A percentile compares a stretch with the other conserved stretches of the same genome.
phyloP scores from a whole-genome alignment of 1,284 basidiomycete genomes.

The Cutaneotrichosporon mucoides region DNA sequence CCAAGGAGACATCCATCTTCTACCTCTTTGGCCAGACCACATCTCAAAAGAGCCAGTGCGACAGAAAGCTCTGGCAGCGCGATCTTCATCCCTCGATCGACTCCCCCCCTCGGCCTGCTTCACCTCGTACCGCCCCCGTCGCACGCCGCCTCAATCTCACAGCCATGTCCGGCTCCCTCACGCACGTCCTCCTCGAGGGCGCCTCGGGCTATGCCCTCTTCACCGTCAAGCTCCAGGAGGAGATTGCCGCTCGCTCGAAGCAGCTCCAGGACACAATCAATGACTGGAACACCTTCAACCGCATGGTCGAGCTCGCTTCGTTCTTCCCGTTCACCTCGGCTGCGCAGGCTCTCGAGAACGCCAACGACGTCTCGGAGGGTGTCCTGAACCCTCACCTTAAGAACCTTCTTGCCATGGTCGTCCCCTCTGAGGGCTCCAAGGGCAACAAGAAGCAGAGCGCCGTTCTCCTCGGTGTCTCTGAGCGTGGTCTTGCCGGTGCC shows the following conservation, averaged over 20 bases:
- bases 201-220: slow-evolving; percentile 95
- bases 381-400: slow-evolving; percentile 81
- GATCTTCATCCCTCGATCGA: no score
- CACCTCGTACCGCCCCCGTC: neutral
- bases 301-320: slow-evolving; percentile 88
- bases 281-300: slow-evolving; percentile 85
- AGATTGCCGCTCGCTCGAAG: slow-evolving; percentile 78
- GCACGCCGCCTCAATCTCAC: slow-evolving; percentile 1
- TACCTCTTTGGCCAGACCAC: neutral
- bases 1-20: neutral
- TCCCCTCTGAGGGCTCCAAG: slow-evolving; percentile 57
- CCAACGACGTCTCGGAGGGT: slow-evolving; percentile 97
- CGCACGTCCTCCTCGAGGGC: slow-evolving; percentile 91
- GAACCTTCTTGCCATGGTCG: slow-evolving; percentile 81
- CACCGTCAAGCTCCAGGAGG: slow-evolving; percentile 81
- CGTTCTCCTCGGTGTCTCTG: slow-evolving; percentile 78
- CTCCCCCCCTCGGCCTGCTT: neutral
- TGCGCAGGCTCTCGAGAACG: slow-evolving; percentile 92
- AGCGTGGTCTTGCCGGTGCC: slow-evolving; percentile 69
- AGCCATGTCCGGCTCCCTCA: slow-evolving; percentile 53
- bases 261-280: slow-evolving; percentile 80
- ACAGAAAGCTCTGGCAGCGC: no score
- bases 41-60: no score
- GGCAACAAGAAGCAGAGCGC: slow-evolving; percentile 66
- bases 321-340: slow-evolving; percentile 95